These are phyloP conservation scores for Candida sonorensis DNA, from an alignment of 805 yeast genomes.

Conservation along the genomic window DNA sequence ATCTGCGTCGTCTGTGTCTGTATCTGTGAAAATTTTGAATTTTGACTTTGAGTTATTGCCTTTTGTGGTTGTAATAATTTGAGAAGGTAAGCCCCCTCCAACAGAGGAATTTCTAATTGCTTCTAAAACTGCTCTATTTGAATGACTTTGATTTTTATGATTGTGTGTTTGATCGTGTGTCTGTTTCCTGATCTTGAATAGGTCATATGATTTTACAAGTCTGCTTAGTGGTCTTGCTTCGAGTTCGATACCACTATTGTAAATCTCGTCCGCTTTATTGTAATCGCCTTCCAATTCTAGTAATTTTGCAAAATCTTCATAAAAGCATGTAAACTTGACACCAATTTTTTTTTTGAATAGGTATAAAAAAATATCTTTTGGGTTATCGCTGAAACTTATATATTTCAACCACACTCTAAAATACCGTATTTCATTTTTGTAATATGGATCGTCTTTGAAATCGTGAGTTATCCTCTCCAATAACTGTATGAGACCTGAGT, in stretches of 20 bases:
- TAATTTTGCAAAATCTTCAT: slow-evolving; percentile 69
- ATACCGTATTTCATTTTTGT: slow-evolving; percentile 79
- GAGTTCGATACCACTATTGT: slow-evolving; percentile 46
- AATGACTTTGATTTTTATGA: no score
- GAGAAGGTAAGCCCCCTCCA: slow-evolving; percentile 18
- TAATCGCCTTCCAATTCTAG: slow-evolving; percentile 44
- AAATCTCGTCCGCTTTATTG: slow-evolving; percentile 54
- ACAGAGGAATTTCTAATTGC: slow-evolving; percentile 12
- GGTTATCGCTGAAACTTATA: slow-evolving; percentile 59
- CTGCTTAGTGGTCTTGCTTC: slow-evolving; percentile 61
- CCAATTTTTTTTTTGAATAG: slow-evolving; percentile 73
- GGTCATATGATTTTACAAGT: slow-evolving; percentile 34
- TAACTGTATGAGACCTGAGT: slow-evolving; percentile 57
- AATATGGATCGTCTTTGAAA: slow-evolving; percentile 58
- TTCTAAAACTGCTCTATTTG: slow-evolving; percentile 5
- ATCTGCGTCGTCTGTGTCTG: slow-evolving; percentile 1
- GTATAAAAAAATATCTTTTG: slow-evolving; percentile 63
- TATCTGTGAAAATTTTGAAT: slow-evolving; percentile 16
- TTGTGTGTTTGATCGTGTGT: no score
- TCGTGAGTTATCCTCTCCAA: slow-evolving; percentile 67
- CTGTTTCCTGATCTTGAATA: slow-evolving; percentile 37
- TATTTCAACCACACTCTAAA: slow-evolving; percentile 77
- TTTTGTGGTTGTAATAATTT: neutral
- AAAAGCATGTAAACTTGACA: slow-evolving; percentile 53
- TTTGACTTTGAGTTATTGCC: slow-evolving; percentile 12